phyloP scores from a whole-genome alignment of 805 yeast species.

The Kuraishia hungarica region DNA sequence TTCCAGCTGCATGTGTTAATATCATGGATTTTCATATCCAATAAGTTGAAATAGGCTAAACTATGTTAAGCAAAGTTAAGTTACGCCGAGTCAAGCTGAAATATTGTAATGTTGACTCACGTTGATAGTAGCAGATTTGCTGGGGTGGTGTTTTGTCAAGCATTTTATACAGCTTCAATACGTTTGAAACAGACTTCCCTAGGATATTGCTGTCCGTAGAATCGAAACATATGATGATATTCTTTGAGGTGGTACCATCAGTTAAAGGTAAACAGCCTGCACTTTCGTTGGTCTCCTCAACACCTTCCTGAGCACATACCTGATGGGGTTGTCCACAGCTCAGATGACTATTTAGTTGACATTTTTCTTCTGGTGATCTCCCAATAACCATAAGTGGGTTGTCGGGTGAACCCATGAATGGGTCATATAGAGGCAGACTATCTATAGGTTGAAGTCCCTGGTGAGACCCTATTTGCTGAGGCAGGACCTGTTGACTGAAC shows the following conservation, averaged over 20 bases:
- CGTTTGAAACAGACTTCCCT: slow-evolving; percentile 43
- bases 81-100: neutral
- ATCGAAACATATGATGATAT: slow-evolving; percentile 50
- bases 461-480: no score
- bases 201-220: slow-evolving; percentile 58
- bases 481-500: no score
- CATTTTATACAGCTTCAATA: slow-evolving; percentile 42
- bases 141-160: slow-evolving; percentile 37
- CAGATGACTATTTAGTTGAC: no score
- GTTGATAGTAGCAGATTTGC: slow-evolving; percentile 50
- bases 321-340: no score
- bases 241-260: slow-evolving; percentile 19
- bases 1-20: slow-evolving; percentile 32
- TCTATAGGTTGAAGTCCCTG: no score
- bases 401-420: no score
- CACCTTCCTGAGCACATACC: neutral
- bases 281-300: neutral
- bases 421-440: no score
- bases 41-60: no score
- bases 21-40: no score
- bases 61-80: no score
- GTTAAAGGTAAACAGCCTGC: neutral
- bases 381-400: no score
- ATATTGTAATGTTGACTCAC: slow-evolving; percentile 11
- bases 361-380: no score